A percentile compares a stretch with the other conserved stretches of the same genome.
Evolutionary conservation across 352 stramenopile genomes (phyloP).

Genomic region (Chrysophaeum taylorii): DNA sequence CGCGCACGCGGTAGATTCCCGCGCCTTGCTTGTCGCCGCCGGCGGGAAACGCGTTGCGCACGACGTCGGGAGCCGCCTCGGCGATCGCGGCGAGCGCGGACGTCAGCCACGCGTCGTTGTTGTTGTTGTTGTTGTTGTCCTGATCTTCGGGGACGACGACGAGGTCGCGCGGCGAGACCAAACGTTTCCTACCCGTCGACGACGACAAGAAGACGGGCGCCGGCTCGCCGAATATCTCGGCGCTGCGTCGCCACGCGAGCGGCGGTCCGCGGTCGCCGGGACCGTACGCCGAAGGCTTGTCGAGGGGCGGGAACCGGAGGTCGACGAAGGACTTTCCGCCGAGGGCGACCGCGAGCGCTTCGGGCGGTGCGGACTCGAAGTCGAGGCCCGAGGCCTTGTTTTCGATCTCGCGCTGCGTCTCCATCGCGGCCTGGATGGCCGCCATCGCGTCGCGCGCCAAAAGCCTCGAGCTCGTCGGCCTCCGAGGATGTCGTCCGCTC

Average conservation of each 20-base stretch:
- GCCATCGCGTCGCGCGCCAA: not conserved
- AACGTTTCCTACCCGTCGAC: not conserved
- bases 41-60: not conserved
- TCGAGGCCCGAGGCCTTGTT: not conserved
- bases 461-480: not conserved
- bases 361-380: not conserved
- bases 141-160: not conserved
- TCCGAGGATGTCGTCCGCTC: not conserved
- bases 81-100: conserved; percentile 71
- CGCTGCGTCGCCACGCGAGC: not conserved
- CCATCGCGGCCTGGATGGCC: not conserved
- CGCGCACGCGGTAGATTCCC: conserved; percentile 57
- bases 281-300: not conserved
- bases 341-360: not conserved
- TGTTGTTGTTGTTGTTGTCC: conserved; percentile 60
- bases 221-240: not conserved
- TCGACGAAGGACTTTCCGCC: not conserved
- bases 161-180: not conserved
- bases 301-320: not conserved
- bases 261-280: not conserved
- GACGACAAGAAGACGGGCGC: not conserved
- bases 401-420: not conserved
- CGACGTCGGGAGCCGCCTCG: conserved; percentile 15
- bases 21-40: conserved; percentile 44
- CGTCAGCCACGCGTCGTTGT: conserved; percentile 82